phyloP scores from a whole-genome alignment of 2,329 filamentous ascomycete genomes.

The Verticillium klebahnii region DNA sequence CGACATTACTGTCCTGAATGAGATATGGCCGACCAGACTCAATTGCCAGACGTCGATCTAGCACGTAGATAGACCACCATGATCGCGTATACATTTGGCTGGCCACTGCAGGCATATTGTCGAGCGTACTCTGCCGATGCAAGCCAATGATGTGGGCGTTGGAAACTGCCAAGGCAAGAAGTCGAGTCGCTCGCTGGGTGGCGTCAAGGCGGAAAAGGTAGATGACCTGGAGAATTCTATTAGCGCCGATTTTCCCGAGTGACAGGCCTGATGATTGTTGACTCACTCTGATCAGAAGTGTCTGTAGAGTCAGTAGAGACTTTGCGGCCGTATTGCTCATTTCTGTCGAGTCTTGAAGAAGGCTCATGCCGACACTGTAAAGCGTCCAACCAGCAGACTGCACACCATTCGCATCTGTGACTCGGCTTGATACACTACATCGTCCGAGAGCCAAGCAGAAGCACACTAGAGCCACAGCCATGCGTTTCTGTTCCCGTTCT shows the following conservation, averaged over 20 bases:
- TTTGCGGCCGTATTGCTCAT: constrained; percentile 6
- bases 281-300: constrained; percentile 2
- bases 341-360: constrained; percentile 3
- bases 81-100: constrained; percentile 5
- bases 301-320: constrained; percentile 6
- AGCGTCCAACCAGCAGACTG: constrained; percentile 9
- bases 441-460: constrained; percentile 8
- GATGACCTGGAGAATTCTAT: neutral
- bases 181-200: constrained; percentile 4
- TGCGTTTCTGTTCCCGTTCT: constrained; percentile 7
- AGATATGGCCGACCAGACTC: constrained; percentile 8
- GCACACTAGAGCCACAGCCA: constrained; percentile 7
- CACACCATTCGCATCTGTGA: constrained; percentile 6
- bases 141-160: constrained; percentile 10
- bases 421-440: constrained; percentile 7
- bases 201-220: constrained; percentile 9
- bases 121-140: constrained; percentile 4
- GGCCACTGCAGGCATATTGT: constrained; percentile 1
- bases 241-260: neutral
- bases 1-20: constrained; percentile 4
- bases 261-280: neutral
- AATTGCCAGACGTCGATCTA: constrained; percentile 7
- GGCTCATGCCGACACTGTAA: constrained; percentile 7
- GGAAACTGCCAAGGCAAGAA: constrained; percentile 7
- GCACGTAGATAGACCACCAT: constrained; percentile 8